Evolutionary conservation across 169 alveolate species (phyloP), one percentile per base, ranked within the genome.

Genomic region (Eimeria zaria): DNA sequence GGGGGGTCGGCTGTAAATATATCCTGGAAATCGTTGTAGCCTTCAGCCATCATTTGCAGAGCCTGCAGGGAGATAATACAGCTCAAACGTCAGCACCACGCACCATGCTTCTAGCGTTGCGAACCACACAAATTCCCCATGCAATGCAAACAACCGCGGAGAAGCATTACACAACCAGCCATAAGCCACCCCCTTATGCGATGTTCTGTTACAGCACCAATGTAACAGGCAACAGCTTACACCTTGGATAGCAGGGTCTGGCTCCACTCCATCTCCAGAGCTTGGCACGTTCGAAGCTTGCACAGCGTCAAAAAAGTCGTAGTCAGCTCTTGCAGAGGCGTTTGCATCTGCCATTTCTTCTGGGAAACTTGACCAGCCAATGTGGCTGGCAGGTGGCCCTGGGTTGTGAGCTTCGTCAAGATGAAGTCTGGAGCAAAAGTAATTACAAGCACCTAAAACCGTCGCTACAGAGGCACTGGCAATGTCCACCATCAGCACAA

Each of bases 401-500:
- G 96, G 96, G 53, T 83, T 93, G 96, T 93, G 96, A 1, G 88
- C 84, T 27, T 93, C 96, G 89, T 93, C 96, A 36, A 93, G 73
- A 27, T 93, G 96, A 67, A 93, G 88, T 30, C 96, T 92, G 91
- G 46, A 18, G 60, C 89, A 41, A 5, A 30, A 58, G 58, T 46
- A 46, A 24, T 24, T 44, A 24, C 27, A 46, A 80, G 24, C 24
- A 80, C 9, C 44, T 22, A 39, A 4, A 74, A 11, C 7, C 2
- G 60, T 39, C 4, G 85, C n/a, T 33, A 20, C 85, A 41, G 41
- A 16, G 24, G 69, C 69, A 27, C 67, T 18, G 18, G 30, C 46
- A 33, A 5, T 80, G 33, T 80, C 33, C 69, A 46, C 41, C 89
- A 18, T 8, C 41, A 80, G 48, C 41, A 16, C 64, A 80, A 48